Percentiles rank a stretch among this genome's conserved stretches.
phyloP scores from a whole-genome alignment of 352 stramenopile species.

The Phytophthora cryptogea region DNA sequence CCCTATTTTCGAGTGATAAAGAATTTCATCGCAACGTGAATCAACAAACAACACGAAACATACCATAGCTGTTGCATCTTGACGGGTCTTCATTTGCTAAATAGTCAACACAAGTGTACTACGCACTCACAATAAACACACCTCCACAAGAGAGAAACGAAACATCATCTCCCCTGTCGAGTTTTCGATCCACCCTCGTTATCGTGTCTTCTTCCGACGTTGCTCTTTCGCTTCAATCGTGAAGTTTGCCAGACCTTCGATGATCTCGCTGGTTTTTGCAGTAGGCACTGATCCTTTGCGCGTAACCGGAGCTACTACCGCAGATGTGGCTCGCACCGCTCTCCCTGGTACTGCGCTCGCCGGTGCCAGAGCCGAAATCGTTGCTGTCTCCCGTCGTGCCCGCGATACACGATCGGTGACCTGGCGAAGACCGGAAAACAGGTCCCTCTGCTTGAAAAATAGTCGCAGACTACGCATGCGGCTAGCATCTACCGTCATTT shows the following conservation, averaged over 20 bases:
- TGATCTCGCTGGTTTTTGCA: conserved; percentile 49
- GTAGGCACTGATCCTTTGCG: conserved; percentile 25
- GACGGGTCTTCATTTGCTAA: conserved; percentile 26
- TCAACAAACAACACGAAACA: conserved; percentile 2
- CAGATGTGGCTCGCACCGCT: conserved; percentile 20
- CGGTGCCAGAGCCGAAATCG: conserved; percentile 8
- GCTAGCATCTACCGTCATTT: conserved; percentile 64
- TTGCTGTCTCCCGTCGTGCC: conserved; percentile 28
- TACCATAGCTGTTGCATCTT: conserved; percentile 15
- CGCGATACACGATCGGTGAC: conserved; percentile 25
- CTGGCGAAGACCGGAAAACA: conserved; percentile 52
- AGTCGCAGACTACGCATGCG: conserved; percentile 57
- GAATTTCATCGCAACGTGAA: no score
- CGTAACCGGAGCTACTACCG: conserved; percentile 19
- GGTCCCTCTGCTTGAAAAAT: conserved; percentile 73
- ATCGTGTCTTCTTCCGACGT: conserved; percentile 32
- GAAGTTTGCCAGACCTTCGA: conserved; percentile 49
- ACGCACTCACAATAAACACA: conserved; percentile 18
- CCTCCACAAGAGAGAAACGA: conserved; percentile 3
- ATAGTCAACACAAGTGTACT: conserved; percentile 33
- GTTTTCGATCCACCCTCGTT: conserved; percentile 5
- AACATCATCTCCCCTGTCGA: neutral
- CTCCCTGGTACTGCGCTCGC: conserved; percentile 14
- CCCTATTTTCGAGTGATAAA: conserved; percentile 20
- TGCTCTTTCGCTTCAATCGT: conserved; percentile 44